Conservation (phyloP, 306 rosid genomes). For the Sindora glabra region DNA sequence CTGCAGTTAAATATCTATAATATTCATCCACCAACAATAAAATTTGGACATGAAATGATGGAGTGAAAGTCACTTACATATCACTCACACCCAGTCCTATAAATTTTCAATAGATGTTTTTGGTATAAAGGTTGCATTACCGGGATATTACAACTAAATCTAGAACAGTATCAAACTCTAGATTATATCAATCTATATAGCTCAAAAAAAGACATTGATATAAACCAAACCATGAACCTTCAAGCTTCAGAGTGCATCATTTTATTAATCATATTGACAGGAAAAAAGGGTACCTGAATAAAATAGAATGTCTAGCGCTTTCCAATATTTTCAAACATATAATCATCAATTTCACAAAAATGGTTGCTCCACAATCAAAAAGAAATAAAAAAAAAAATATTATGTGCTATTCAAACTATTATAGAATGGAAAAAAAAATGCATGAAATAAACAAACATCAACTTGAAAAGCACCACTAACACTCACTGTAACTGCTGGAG, state of each 20-base stretch:
- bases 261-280: not conserved
- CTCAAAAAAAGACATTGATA: slow-evolving; percentile 12
- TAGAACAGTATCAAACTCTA: not conserved
- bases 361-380: not conserved
- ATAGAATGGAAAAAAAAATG: not conserved
- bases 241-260: slow-evolving; percentile 4
- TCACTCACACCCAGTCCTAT: not conserved
- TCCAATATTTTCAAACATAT: not conserved
- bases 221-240: not conserved
- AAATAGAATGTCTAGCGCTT: not conserved
- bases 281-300: not conserved
- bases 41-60: not conserved
- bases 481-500: not conserved
- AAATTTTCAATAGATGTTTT: not conserved
- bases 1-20: not conserved
- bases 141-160: not conserved
- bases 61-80: slow-evolving; percentile 5
- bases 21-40: not conserved
- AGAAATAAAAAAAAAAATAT: not conserved
- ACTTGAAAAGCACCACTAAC: slow-evolving; percentile 5
- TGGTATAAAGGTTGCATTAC: not conserved
- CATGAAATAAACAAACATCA: not conserved
- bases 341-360: not conserved
- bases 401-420: not conserved
- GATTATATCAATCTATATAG: slow-evolving; percentile 2